Evolutionary conservation across 2,329 filamentous ascomycete genomes (phyloP).

Genomic region (Exophiala sp.): DNA sequence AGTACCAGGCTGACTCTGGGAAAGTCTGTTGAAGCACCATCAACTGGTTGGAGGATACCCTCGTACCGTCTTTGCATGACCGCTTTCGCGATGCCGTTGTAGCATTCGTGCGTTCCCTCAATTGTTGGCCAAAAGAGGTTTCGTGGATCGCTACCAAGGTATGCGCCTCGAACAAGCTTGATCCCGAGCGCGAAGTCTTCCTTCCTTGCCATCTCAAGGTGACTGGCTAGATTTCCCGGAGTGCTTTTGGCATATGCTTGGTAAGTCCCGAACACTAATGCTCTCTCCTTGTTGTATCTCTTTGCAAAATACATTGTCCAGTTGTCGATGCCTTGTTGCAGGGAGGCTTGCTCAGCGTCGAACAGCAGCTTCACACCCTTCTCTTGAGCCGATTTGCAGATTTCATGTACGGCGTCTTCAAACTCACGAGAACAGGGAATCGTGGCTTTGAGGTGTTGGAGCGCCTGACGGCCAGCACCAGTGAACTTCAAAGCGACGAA

Average conservation of each 20-base stretch:
- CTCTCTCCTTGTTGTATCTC: slow-evolving; percentile 67
- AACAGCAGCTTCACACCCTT: slow-evolving; percentile 73
- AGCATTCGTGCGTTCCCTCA: slow-evolving; percentile 66
- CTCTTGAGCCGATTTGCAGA: slow-evolving; percentile 68
- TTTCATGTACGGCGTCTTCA: slow-evolving; percentile 65
- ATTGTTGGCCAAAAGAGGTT: slow-evolving; percentile 70
- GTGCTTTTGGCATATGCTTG: slow-evolving; percentile 70
- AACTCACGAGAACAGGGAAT: slow-evolving; percentile 63
- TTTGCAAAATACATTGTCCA: slow-evolving; percentile 77
- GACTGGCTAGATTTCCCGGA: slow-evolving; percentile 54
- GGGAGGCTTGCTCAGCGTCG: slow-evolving; percentile 77
- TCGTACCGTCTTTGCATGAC: slow-evolving; percentile 65
- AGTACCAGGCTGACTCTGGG: slow-evolving; percentile 65
- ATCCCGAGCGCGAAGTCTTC: slow-evolving; percentile 66
- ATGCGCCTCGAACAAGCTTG: slow-evolving; percentile 73
- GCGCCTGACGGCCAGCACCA: slow-evolving; percentile 71
- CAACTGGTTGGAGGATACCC: slow-evolving; percentile 47
- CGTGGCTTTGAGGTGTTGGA: slow-evolving; percentile 62
- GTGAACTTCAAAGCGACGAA: slow-evolving; percentile 74
- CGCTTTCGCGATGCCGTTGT: slow-evolving; percentile 66
- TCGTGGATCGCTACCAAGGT: slow-evolving; percentile 66
- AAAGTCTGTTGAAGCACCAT: slow-evolving; percentile 44
- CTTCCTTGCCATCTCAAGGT: slow-evolving; percentile 57
- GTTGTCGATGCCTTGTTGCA: slow-evolving; percentile 75
- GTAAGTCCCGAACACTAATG: slow-evolving; percentile 76